Conservation (phyloP, 371 early-diverging fungal genomes). For the Mortierella sp. region DNA sequence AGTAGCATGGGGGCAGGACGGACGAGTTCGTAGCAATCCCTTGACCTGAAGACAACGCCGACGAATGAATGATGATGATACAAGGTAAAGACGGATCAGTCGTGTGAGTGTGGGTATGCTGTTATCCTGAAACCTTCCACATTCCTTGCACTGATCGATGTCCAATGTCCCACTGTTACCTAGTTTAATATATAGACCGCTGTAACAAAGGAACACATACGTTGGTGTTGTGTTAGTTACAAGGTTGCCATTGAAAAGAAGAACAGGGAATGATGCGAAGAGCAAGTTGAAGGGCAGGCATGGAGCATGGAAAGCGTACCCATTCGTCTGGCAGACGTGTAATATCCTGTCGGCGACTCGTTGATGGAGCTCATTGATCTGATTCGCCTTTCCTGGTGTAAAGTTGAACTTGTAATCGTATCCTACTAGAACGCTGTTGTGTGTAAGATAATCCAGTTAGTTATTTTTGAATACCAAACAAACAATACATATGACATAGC, state of each 20-base stretch:
- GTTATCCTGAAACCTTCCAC: neutral
- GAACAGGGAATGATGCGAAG: neutral
- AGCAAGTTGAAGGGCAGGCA: neutral
- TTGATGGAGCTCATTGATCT: slow-evolving; percentile 73
- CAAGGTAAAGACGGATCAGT: neutral
- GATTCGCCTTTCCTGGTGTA: slow-evolving; percentile 64
- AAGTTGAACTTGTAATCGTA: slow-evolving; percentile 89
- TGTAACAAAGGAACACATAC: neutral
- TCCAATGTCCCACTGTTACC: slow-evolving; percentile 16
- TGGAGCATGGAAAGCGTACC: slow-evolving; percentile 48
- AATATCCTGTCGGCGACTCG: slow-evolving; percentile 82
- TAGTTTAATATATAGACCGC: slow-evolving; percentile 92
- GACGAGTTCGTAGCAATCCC: slow-evolving; percentile 87
- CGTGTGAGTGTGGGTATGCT: neutral
- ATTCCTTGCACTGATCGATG: neutral
- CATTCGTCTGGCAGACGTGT: slow-evolving; percentile 85
- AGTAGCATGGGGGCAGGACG: slow-evolving; percentile 84
- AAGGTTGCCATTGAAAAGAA: neutral
- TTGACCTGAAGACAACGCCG: slow-evolving; percentile 69
- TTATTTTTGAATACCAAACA: slow-evolving; percentile 4
- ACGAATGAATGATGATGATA: neutral
- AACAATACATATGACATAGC: neutral
- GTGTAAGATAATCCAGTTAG: neutral
- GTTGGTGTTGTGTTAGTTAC: neutral
- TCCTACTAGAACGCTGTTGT: slow-evolving; percentile 54